Evolutionary conservation across 495 filamentous ascomycete species (phyloP).

Genomic region (Neurospora tetraspora): DNA sequence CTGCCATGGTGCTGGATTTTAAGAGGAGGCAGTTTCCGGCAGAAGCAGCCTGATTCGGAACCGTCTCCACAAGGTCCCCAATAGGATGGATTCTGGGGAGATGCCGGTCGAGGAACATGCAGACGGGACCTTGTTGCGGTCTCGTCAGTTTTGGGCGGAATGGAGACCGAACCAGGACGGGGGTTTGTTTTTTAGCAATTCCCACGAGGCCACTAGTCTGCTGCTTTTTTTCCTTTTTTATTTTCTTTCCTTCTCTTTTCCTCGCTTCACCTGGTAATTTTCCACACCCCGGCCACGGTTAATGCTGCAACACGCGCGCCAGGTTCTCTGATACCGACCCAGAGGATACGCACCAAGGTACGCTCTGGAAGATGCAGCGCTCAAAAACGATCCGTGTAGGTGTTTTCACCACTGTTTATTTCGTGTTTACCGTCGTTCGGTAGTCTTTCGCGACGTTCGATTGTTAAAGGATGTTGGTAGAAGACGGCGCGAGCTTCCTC

Average conservation of each 20-base stretch:
- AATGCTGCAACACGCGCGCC: neutral
- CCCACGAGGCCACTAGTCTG: neutral
- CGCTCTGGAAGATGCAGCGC: neutral
- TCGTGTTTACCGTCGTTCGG: neutral
- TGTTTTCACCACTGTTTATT: neutral
- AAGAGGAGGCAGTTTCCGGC: constrained; percentile 16
- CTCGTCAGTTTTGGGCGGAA: constrained; percentile 5
- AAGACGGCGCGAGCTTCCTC: neutral
- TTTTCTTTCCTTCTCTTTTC: neutral
- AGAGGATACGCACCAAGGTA: neutral
- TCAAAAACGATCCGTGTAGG: neutral
- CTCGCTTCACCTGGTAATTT: constrained; percentile 5
- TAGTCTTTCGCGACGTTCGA: neutral
- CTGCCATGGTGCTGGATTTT: constrained; percentile 38
- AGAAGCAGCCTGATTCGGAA: constrained; percentile 20
- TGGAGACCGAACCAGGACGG: constrained; percentile 1
- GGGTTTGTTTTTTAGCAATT: constrained; percentile 4
- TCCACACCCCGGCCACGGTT: constrained; percentile 1
- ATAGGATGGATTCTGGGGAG: constrained; percentile 28
- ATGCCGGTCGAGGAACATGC: constrained; percentile 37
- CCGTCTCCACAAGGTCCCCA: constrained; percentile 30
- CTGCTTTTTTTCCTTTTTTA: neutral
- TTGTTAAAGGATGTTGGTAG: neutral
- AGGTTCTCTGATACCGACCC: neutral
- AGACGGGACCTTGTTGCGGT: constrained; percentile 19